phyloP scores from a whole-genome alignment of 169 alveolate genomes.

The Pseudocohnilembus persalinus region DNA sequence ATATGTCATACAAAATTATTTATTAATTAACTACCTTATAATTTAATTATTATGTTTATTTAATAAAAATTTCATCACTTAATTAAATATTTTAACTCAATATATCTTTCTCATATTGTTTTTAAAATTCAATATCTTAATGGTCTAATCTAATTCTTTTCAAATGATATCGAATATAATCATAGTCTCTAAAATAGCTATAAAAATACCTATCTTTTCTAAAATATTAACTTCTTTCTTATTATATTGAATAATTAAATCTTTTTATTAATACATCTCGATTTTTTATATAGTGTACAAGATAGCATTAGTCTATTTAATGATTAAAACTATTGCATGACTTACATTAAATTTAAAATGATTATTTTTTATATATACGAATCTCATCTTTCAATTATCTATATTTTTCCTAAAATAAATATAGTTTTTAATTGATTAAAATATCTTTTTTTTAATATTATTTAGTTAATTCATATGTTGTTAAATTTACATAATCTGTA shows the following conservation, averaged over 20 bases:
- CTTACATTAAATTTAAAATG: background rate
- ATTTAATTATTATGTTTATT: too few species aligned
- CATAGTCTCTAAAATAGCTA: background rate
- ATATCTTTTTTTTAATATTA: too few species aligned
- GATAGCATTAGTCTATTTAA: background rate
- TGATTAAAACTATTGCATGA: background rate
- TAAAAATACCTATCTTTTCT: background rate
- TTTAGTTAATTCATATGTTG: background rate
- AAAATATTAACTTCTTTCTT: background rate
- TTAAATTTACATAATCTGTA: background rate
- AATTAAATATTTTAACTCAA: too few species aligned
- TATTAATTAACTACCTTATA: too few species aligned
- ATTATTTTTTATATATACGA: background rate
- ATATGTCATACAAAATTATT: too few species aligned
- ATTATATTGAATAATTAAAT: background rate
- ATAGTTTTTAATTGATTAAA: background rate
- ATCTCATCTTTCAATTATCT: conserved; percentile 8
- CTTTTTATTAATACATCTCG: background rate
- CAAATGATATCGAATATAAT: background rate
- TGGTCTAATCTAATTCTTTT: background rate
- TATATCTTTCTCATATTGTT: background rate
- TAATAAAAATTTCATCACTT: too few species aligned
- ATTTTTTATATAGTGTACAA: background rate
- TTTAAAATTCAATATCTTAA: too few species aligned
- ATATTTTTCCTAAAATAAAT: conserved; percentile 16